These are phyloP conservation scores for Metarhizium robertsii DNA, from an alignment of 2,329 filamentous ascomycete species.

Conservation along the genomic window DNA sequence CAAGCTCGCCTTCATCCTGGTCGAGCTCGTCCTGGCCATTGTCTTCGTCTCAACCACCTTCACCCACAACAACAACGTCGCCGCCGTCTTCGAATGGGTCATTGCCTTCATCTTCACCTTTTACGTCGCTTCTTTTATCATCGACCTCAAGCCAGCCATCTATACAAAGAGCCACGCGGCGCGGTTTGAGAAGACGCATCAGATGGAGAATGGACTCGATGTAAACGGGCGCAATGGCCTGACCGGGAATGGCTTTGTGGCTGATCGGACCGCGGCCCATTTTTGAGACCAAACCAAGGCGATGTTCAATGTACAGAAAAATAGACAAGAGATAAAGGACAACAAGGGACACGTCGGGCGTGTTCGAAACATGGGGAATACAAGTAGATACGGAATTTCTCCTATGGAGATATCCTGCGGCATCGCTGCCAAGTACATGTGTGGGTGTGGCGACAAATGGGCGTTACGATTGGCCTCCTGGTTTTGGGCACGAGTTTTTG, in stretches of 20 bases:
- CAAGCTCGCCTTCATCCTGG: constrained; percentile 75
- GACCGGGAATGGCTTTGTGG: neutral
- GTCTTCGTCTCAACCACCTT: constrained; percentile 56
- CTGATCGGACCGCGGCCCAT: neutral
- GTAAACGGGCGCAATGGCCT: neutral
- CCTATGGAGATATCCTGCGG: no score
- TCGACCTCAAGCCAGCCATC: constrained; percentile 77
- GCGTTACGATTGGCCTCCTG: no score
- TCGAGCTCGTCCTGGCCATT: constrained; percentile 66
- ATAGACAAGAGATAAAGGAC: neutral
- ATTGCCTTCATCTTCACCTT: constrained; percentile 80
- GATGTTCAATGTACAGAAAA: no score
- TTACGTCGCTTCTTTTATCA: constrained; percentile 77
- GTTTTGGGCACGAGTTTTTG: no score
- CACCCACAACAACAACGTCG: constrained; percentile 46
- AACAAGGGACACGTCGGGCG: no score
- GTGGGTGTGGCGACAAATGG: no score
- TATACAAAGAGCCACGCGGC: constrained; percentile 37
- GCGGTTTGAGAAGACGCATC: constrained; percentile 21
- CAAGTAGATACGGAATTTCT: no score
- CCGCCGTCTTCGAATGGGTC: constrained; percentile 70
- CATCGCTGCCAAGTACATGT: no score
- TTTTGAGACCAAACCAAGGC: neutral
- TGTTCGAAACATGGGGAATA: no score
- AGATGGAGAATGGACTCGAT: constrained; percentile 12